Evolutionary conservation across 2,329 filamentous ascomycete genomes (phyloP).

Genomic region (Fusarium bactridioides): DNA sequence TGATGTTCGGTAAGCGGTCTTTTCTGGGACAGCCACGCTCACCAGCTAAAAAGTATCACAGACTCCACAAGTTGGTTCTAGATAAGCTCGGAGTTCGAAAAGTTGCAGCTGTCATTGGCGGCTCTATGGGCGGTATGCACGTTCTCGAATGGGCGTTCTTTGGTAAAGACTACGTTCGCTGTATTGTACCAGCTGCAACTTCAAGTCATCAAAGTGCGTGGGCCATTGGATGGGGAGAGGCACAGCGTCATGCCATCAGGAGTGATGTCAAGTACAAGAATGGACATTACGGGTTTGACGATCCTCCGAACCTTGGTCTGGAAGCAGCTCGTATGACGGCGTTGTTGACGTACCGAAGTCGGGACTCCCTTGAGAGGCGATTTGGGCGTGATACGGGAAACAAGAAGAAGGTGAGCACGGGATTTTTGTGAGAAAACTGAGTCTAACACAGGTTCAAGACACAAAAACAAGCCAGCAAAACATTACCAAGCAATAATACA

Average conservation of each 20-base stretch:
- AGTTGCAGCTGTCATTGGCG: neutral
- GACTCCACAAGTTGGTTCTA: neutral
- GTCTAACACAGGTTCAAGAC: neutral
- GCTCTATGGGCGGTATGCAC: neutral
- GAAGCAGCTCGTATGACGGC: neutral
- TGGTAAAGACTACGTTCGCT: neutral
- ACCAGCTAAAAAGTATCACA: neutral
- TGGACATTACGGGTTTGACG: neutral
- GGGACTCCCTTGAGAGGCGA: neutral
- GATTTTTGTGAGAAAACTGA: rapidly evolving
- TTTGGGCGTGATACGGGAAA: neutral
- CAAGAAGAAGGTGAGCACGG: neutral
- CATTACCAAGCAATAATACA: neutral
- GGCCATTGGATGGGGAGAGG: neutral
- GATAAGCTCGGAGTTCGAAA: neutral
- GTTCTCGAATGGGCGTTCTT: neutral
- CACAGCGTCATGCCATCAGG: neutral
- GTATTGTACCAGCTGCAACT: neutral
- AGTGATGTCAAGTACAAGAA: neutral
- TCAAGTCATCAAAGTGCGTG: neutral
- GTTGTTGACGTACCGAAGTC: neutral
- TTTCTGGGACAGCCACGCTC: rapidly evolving
- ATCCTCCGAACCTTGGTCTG: neutral
- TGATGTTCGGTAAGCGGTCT: neutral
- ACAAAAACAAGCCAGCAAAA: neutral